These are phyloP conservation scores for Chondrus crispus DNA, from an alignment of 23 red algal genomes.

Conservation along the genomic window DNA sequence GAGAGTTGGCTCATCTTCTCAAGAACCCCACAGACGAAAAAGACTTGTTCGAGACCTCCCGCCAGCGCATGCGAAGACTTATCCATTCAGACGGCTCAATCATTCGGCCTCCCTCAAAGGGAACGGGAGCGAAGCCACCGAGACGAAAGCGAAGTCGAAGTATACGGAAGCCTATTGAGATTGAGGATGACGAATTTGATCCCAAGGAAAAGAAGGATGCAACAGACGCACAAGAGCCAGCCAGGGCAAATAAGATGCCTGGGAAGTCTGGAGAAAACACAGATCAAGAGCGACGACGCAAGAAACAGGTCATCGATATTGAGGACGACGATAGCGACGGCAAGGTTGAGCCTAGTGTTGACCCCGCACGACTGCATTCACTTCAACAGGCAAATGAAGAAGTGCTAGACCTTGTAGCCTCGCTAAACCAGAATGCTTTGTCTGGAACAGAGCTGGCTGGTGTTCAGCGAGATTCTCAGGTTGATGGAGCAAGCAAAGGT, in stretches of 20 bases:
- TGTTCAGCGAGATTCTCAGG: no score
- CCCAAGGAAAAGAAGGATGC: no score
- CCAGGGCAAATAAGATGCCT: no score
- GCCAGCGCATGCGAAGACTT: background rate
- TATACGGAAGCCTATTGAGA: background rate
- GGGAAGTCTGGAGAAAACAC: no score
- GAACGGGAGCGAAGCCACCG: background rate
- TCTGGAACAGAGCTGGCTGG: no score
- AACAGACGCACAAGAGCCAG: no score
- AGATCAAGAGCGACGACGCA: no score
- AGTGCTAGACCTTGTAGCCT: background rate
- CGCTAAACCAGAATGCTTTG: background rate
- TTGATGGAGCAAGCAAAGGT: no score
- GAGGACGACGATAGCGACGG: no score
- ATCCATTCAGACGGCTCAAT: background rate
- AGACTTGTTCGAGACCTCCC: slow-evolving; percentile 14
- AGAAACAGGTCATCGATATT: no score
- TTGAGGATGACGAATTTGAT: background rate
- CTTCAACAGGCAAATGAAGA: background rate
- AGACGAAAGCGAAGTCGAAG: background rate
- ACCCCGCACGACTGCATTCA: no score
- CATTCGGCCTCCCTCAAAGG: background rate
- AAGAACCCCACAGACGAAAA: slow-evolving; percentile 17
- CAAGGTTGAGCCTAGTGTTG: no score
- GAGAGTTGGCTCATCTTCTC: slow-evolving; percentile 11